Base-by-base conservation (phyloP, 1,139 yeast species). In the Hansenula lynferdii region DNA sequence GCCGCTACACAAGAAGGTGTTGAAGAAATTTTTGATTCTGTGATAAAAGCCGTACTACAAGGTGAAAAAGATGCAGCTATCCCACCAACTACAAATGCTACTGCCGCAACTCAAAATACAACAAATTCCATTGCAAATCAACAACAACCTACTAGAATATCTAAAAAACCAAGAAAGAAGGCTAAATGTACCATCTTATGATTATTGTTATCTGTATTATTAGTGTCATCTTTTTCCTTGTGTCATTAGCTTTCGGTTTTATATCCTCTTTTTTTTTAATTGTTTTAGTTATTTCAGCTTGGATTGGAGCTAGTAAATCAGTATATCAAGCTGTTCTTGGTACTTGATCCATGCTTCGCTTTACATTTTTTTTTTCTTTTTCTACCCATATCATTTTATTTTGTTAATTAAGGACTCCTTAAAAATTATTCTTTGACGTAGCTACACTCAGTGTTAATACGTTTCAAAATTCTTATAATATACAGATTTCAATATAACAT, bases 1-100 rank as follows among this genome's bases (percentile, higher is more conserved):
- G 96, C 97, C n/a, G 85, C 92, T 17, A 83, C 94, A 21, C 96
- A 87, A 62, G 75, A 72, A 43, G 96, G 96, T 20, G 89, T 82
- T 38, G 81, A 82, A 56, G 85, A 82, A 42, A 81, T 87, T 15
- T 87, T 87, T 52, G 95, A 86, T 53, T 79, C 68, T 44, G 95
- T 96, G 16, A 85, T 86, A 36, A 74, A 80, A 51, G 73, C 80
- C 1, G 92, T 83, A 9, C 71, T 82, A 42, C 69, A 72, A 16
- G 36, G 48, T 8, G 57, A 51, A 38, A 44, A 34, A 21, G 52
- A 44, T n/a, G 8, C 38, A 11, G 9, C 39, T 28, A 42, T 8
- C 3, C 27, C 38, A 16, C 6, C 27, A 40, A 85, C 85, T 22
- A 82, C 80, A 18, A 54, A 51, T 26, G 38, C 45, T n/a, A n/a